phyloP scores from a whole-genome alignment of 2,329 filamentous ascomycete species.

The Alternaria triticimaculans region DNA sequence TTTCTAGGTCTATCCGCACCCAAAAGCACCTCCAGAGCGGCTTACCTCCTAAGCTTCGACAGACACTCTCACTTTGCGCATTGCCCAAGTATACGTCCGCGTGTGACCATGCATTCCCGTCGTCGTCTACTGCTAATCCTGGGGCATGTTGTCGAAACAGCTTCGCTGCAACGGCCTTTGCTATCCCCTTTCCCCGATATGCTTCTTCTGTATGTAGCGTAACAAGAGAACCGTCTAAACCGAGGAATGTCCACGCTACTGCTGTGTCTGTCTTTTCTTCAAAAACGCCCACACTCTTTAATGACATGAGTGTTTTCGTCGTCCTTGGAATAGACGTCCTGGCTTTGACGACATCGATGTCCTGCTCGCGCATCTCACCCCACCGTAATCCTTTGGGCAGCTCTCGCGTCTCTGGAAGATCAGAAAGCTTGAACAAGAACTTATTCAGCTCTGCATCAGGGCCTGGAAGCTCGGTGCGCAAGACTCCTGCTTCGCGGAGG shows the following conservation, averaged over 20 bases:
- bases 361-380: conserved; percentile 59
- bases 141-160: conserved; percentile 58
- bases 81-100: conserved; percentile 71
- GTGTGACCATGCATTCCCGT: conserved; percentile 61
- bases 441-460: conserved; percentile 54
- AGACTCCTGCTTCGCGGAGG: conserved; percentile 25
- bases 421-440: conserved; percentile 62
- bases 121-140: conserved; percentile 38
- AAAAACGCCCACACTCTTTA: conserved; percentile 52
- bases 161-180: conserved; percentile 66
- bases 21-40: conserved; percentile 65
- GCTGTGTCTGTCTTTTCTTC: conserved; percentile 55
- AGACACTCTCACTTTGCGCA: conserved; percentile 66
- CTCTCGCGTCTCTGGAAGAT: conserved; percentile 52
- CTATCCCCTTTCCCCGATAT: conserved; percentile 68
- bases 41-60: conserved; percentile 65
- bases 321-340: conserved; percentile 62
- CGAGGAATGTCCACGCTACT: conserved; percentile 70
- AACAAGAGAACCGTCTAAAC: conserved; percentile 66
- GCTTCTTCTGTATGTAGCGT: conserved; percentile 66
- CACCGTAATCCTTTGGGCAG: conserved; percentile 62
- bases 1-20: conserved; percentile 55
- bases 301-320: conserved; percentile 53
- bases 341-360: conserved; percentile 61
- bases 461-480: conserved; percentile 42